A percentile compares a stretch with the other conserved stretches of the same genome.
phyloP scores from a whole-genome alignment of 306 rosid genomes.

The Quillaja saponaria region DNA sequence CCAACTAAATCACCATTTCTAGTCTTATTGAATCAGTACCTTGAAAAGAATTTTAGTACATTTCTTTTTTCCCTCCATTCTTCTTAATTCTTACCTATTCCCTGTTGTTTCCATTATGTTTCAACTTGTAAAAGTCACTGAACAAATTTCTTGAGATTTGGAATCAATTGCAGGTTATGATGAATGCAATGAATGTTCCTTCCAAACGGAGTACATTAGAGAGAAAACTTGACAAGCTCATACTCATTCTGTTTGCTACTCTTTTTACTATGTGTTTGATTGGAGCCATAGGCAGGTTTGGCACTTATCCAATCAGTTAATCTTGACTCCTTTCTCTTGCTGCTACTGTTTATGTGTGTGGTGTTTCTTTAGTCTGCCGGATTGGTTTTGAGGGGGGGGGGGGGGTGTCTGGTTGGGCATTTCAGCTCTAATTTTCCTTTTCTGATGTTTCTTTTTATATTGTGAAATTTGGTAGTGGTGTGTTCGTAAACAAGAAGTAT shows the following conservation, averaged over 20 bases:
- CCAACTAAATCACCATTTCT: no score
- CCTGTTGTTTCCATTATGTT: no score
- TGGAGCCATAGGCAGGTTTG: conserved; percentile 90
- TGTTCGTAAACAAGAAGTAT: conserved; percentile 70
- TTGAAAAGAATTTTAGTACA: no score
- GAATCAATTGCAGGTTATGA: conserved; percentile 79
- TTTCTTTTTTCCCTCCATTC: no score
- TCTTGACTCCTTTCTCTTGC: conserved; percentile 11
- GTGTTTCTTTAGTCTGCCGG: not conserved
- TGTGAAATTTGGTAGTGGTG: conserved; percentile 57
- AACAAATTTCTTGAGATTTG: conserved; percentile 29
- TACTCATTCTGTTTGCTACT: conserved; percentile 68
- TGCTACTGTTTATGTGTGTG: conserved; percentile 12
- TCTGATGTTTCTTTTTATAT: not conserved
- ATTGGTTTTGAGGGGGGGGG: conserved; percentile 10
- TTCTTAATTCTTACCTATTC: no score
- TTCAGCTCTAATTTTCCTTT: conserved; percentile 7
- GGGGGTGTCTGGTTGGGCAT: not conserved
- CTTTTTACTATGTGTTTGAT: conserved; percentile 78
- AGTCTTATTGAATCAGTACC: no score
- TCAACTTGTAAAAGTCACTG: no score
- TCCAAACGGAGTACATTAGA: conserved; percentile 97
- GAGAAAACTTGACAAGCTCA: conserved; percentile 96
- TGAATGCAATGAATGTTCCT: conserved; percentile 97
- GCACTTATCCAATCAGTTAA: conserved; percentile 21